Evolutionary conservation across 225 moss, liverwort and hornwort species (phyloP).

Genomic region (Asterella californica): DNA sequence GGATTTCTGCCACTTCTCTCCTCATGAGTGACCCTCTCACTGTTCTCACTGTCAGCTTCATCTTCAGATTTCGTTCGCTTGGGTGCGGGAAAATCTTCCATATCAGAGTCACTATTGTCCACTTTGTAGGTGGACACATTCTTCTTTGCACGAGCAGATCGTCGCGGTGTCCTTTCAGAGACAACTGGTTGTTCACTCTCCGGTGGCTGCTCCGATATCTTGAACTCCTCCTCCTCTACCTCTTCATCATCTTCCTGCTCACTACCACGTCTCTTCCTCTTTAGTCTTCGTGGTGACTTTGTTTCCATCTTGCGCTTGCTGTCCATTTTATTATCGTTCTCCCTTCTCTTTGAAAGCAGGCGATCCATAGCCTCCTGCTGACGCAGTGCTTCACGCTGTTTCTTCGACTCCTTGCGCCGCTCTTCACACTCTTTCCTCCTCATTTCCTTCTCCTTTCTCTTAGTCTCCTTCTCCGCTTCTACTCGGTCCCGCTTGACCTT

Average conservation of each 20-base stretch:
- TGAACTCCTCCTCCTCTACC: conserved; percentile 30
- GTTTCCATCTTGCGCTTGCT: conserved; percentile 30
- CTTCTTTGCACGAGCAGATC: conserved; percentile 53
- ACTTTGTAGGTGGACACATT: conserved; percentile 48
- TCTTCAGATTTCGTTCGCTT: conserved; percentile 33
- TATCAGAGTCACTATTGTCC: conserved; percentile 51
- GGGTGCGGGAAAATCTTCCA: conserved; percentile 30
- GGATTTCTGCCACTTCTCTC: conserved; percentile 14
- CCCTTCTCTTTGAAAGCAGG: conserved; percentile 42
- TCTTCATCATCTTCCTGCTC: conserved; percentile 44
- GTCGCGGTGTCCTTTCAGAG: conserved; percentile 25
- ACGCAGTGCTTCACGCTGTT: neutral
- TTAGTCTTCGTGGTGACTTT: conserved; percentile 39
- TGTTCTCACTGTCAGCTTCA: conserved; percentile 18
- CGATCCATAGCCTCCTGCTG: conserved; percentile 52
- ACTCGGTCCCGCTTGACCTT: conserved; percentile 66
- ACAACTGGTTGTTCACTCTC: conserved; percentile 7
- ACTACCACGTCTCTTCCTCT: conserved; percentile 39
- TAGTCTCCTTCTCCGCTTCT: conserved; percentile 71
- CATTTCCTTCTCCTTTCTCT: conserved; percentile 59
- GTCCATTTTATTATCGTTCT: conserved; percentile 6
- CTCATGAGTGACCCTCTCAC: conserved; percentile 6
- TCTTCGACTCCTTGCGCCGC: conserved; percentile 36
- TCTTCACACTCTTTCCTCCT: conserved; percentile 50
- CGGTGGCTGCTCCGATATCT: neutral